Evolutionary conservation across 495 filamentous ascomycete genomes (phyloP).

Genomic region (Aspergillus indologenus): DNA sequence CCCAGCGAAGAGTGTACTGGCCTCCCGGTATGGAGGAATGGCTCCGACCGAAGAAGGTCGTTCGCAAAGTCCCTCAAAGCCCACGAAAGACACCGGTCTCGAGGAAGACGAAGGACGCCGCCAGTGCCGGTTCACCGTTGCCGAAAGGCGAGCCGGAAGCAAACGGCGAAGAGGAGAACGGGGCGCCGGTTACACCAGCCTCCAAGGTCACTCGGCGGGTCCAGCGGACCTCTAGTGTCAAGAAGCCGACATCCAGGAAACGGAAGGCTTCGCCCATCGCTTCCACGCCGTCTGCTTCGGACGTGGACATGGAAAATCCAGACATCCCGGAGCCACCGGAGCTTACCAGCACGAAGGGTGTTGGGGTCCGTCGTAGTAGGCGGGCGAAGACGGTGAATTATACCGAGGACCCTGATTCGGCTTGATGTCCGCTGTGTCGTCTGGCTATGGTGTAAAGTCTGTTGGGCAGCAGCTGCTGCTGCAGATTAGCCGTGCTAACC

Average conservation of each 20-base stretch:
- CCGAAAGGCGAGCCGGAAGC: conserved; percentile 7
- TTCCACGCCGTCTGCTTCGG: conserved; percentile 27
- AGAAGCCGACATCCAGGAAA: conserved; percentile 31
- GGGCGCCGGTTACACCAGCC: conserved; percentile 16
- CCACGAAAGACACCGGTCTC: conserved; percentile 19
- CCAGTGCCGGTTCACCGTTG: neutral
- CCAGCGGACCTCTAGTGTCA: conserved; percentile 20
- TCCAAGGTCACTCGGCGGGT: conserved; percentile 21
- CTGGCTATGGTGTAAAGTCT: neutral
- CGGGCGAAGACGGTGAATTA: conserved; percentile 47
- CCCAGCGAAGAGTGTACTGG: conserved; percentile 88
- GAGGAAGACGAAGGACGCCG: conserved; percentile 23
- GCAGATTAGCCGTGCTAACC: neutral
- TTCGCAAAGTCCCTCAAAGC: conserved; percentile 49
- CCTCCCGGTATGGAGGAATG: conserved; percentile 85
- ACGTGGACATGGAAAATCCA: conserved; percentile 26
- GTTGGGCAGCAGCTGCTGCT: neutral
- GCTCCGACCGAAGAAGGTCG: conserved; percentile 75
- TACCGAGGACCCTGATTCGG: conserved; percentile 38
- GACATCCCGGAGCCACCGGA: conserved; percentile 15
- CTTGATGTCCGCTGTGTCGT: neutral
- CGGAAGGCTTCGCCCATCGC: conserved; percentile 32
- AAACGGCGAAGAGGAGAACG: conserved; percentile 1
- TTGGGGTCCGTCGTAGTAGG: conserved; percentile 29
- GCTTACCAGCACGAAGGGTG: conserved; percentile 8